Conservation (phyloP, 495 filamentous ascomycete species). For the Penicillium goetzii region DNA sequence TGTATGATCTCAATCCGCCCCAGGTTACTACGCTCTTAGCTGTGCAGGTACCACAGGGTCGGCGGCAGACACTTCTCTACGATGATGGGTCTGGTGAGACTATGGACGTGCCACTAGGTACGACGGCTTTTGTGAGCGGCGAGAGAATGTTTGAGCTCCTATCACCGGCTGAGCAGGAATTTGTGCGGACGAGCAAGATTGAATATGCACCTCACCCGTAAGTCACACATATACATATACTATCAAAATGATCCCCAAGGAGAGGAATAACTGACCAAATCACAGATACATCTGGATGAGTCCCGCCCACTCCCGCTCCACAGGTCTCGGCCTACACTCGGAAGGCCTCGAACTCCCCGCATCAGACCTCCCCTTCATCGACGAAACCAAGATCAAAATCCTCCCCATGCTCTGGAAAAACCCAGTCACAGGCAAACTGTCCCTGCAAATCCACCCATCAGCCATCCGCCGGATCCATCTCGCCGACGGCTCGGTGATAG, state of each 20-base stretch:
- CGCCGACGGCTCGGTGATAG: constrained; percentile 64
- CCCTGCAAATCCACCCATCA: constrained; percentile 71
- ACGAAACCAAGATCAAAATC: constrained; percentile 65
- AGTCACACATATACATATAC: too few species aligned
- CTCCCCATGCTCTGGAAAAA: constrained; percentile 76
- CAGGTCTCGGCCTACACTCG: constrained; percentile 67
- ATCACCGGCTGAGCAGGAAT: constrained; percentile 64
- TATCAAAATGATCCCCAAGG: too few species aligned
- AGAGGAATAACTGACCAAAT: not conserved
- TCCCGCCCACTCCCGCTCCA: constrained; percentile 61
- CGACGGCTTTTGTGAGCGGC: constrained; percentile 73
- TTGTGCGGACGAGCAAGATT: constrained; percentile 63
- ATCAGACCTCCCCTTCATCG: constrained; percentile 63
- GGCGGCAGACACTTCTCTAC: constrained; percentile 67
- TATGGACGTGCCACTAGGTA: constrained; percentile 69
- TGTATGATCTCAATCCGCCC: constrained; percentile 72
- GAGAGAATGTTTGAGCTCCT: constrained; percentile 67
- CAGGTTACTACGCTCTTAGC: constrained; percentile 71
- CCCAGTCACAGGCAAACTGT: constrained; percentile 64
- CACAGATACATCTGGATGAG: constrained; percentile 73
- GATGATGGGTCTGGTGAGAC: constrained; percentile 72
- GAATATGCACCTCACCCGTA: constrained; percentile 74
- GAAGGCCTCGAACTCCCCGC: constrained; percentile 60
- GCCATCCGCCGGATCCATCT: constrained; percentile 67
- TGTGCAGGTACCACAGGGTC: constrained; percentile 65